Base-by-base conservation (phyloP, 108 stramenopile species). In the Stephanodiscus triporus region DNA sequence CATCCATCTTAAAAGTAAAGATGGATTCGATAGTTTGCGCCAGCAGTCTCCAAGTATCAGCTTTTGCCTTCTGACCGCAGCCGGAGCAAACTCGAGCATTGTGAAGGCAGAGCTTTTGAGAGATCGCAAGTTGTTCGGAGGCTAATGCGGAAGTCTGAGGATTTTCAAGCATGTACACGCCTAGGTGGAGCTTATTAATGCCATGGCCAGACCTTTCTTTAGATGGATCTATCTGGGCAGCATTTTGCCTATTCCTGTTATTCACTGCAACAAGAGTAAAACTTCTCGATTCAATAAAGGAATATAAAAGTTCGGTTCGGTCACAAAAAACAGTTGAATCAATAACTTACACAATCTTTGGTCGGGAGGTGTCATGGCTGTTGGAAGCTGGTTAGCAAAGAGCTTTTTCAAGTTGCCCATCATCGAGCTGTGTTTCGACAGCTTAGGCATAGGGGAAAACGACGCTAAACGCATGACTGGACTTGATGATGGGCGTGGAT, bases 31-130 rank as follows among this genome's bases (percentile, higher is more conserved):
- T 76, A 0, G 72, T 80, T 62, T 91, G 76, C 9, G 87, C 90
- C 32, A 94, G 51, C 9, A 94, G 68, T 11, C 70, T 76, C 93
- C 93, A 94, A n/a, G 85, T 82, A 43, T 85, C 87, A 47, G 84
- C 77, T 65, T 94, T 94, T 26, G 84, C 73, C 38, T 64, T 59
- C 51, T 91, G 87, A 9, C 67, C 73, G 13, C 76, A 54, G 7
- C 75, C 60, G 36, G 43, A 63, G 62, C 83, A 84, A n/a, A 90
- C 73, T 27, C 79, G 34, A n/a, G 93, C 86, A 84, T 94, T 94
- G 42, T 89, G 76, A 26, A 87, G 55, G 72, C 93, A 94, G 30
- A 87, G 63, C 11, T 63, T 77, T 27, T 60, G 72, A 9, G 80
- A 49, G 17, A 70, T 32, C 13, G 32, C 19, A 24, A 81, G 32